Conservation (phyloP, 495 filamentous ascomycete species). For the Evernia prunastri region DNA sequence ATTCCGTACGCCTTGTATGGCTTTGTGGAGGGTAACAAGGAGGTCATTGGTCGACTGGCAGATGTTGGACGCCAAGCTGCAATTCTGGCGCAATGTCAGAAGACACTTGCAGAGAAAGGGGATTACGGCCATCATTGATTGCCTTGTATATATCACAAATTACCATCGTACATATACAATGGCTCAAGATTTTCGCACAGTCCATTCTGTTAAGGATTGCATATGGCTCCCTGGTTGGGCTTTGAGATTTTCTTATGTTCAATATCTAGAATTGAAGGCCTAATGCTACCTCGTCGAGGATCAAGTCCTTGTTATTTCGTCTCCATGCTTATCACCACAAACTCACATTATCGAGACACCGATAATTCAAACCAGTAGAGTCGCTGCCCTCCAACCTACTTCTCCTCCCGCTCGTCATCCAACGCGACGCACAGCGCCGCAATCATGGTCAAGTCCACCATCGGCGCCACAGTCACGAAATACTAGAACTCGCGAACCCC, state of each 20-base stretch:
- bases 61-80: constrained; percentile 84
- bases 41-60: constrained; percentile 74
- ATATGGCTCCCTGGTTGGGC: background rate
- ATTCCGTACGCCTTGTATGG: constrained; percentile 94
- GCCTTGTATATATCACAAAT: background rate
- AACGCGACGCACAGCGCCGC: constrained; percentile 55
- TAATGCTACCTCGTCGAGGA: background rate
- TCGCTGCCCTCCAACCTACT: background rate
- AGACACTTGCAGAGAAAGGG: constrained; percentile 43
- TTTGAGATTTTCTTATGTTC: background rate
- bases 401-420: constrained; percentile 55
- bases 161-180: background rate
- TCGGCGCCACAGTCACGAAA: constrained; percentile 50
- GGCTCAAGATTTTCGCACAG: background rate
- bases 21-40: constrained; percentile 85
- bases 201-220: background rate
- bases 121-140: constrained; percentile 19
- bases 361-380: background rate
- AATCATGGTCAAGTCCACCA: constrained; percentile 53
- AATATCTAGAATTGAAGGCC: background rate
- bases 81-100: constrained; percentile 83
- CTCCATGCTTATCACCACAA: background rate
- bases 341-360: background rate
- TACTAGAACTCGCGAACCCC: constrained; percentile 31
- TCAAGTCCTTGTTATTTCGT: background rate